phyloP scores from a whole-genome alignment of 306 rosid genomes.

The Cucurbita moschata region DNA sequence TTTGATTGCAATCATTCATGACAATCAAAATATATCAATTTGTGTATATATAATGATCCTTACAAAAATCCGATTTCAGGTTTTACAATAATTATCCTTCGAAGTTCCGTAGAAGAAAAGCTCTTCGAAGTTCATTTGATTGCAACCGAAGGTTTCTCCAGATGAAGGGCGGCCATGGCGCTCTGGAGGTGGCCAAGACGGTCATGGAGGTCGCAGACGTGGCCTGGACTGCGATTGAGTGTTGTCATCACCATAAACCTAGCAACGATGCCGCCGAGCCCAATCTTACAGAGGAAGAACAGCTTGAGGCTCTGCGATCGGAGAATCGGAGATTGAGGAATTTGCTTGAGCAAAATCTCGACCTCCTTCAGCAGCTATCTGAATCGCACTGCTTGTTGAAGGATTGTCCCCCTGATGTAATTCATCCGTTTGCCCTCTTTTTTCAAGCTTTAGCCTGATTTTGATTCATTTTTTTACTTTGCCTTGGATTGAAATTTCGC shows the following conservation, averaged over 20 bases:
- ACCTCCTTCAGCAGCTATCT: conserved; percentile 51
- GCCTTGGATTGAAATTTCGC: background rate
- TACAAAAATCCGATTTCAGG: background rate
- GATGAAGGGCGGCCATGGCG: conserved; percentile 38
- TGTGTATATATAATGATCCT: background rate
- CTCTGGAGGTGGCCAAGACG: conserved; percentile 75
- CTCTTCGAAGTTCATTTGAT: background rate
- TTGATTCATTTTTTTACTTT: background rate
- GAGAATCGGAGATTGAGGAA: conserved; percentile 66
- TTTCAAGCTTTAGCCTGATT: background rate
- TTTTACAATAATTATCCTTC: background rate
- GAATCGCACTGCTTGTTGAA: conserved; percentile 40
- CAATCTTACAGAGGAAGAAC: conserved; percentile 24
- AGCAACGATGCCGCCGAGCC: conserved; percentile 5
- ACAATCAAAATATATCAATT: no score
- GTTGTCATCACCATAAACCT: conserved; percentile 34
- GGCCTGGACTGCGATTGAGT: conserved; percentile 74
- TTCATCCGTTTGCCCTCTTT: background rate
- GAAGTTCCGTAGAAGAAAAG: background rate
- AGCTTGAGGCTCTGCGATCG: conserved; percentile 42
- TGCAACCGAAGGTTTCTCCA: background rate
- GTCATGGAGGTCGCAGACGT: conserved; percentile 93
- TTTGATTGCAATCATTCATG: no score
- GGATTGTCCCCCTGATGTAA: conserved; percentile 83
- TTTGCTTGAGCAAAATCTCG: conserved; percentile 57